Evolutionary conservation across 2,329 filamentous ascomycete species (phyloP).

Genomic region (Kalmusia sp.): DNA sequence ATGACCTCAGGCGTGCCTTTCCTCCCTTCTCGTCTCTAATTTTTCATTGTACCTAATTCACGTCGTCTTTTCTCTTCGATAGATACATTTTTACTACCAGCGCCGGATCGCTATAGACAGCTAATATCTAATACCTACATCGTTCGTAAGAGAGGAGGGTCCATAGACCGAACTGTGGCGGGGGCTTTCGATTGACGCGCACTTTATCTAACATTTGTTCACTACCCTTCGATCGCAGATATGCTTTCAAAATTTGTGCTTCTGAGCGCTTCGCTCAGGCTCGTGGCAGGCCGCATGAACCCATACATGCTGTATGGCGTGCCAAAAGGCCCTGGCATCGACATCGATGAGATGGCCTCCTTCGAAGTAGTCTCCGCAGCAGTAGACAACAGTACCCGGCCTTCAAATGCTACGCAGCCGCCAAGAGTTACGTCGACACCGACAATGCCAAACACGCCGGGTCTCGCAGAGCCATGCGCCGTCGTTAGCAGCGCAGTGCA

Average conservation of each 20-base stretch:
- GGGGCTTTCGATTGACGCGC: background rate
- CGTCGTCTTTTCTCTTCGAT: conserved; percentile 5
- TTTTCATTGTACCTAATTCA: conserved; percentile 1
- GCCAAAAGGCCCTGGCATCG: conserved; percentile 34
- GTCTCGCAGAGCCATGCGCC: conserved; percentile 38
- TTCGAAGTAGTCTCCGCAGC: conserved; percentile 26
- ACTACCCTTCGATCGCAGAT: background rate
- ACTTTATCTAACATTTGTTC: background rate
- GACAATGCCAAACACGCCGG: conserved; percentile 22
- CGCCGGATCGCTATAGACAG: conserved; percentile 18
- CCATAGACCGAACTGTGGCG: background rate
- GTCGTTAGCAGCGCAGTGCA: conserved; percentile 35
- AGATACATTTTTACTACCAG: conserved; percentile 1
- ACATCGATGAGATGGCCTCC: conserved; percentile 34
- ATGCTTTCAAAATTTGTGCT: conserved; percentile 32
- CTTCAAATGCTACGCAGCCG: conserved; percentile 20
- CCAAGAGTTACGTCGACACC: conserved; percentile 21
- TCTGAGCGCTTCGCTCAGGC: conserved; percentile 26
- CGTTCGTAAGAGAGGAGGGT: background rate
- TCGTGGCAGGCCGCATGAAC: conserved; percentile 26
- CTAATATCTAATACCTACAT: conserved; percentile 19
- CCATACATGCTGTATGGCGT: conserved; percentile 44
- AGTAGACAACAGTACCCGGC: conserved; percentile 20
- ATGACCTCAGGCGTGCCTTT: background rate
- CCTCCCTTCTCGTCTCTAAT: background rate